Base-by-base conservation (phyloP, 129 eudicot genomes). In the Kitagawia praeruptora region DNA sequence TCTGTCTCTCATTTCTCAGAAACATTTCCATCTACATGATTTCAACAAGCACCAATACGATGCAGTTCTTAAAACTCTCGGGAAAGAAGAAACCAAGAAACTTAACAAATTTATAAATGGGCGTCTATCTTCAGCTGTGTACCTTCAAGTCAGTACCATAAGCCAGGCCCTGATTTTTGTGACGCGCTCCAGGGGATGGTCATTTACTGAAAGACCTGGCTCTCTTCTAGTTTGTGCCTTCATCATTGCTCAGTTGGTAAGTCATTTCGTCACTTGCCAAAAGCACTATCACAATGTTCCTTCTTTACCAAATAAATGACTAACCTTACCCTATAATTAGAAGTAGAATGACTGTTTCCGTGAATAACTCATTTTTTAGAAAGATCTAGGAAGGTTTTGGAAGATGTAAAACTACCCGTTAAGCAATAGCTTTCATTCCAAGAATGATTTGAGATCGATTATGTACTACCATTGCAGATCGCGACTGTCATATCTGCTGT, bases 91-190 rank as follows among this genome's bases (percentile, higher is more conserved):
- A 74, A 82, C 86, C 2, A 74, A 86, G 66, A 85, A 70, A 15
- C 87, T 88, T 19, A 72, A 82, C 10, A 31, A 91, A 80, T 40
- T 88, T 76, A 91, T 64, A 74, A 44, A 74, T 25, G 77, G 77
- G 56, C 77, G 31, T 45, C 77, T 74, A 87, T 85, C 96, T 48
- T 93, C 96, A 47, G 98, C 93, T 46, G 82, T 93, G 48, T 93
- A 93, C 86, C 96, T 93, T 69, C 98, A 93, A 87, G 89, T 93
- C 45, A 91, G 98, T 87, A 91, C 93, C 63, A 93, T 93, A 27
- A 93, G 98, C 80, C 96, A 93, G 83, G 98, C 98, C 34, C 80
- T 93, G 70, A 93, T 93, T 45, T 93, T 93, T 47, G 96, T 93
- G 76, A 93, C 98, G 45, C 89, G 98, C 23, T 89, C 96, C 46